Evolutionary conservation across 2,329 filamentous ascomycete species (phyloP), one percentile per base, ranked within the genome.

Genomic region (Hymenoscyphus scutula): DNA sequence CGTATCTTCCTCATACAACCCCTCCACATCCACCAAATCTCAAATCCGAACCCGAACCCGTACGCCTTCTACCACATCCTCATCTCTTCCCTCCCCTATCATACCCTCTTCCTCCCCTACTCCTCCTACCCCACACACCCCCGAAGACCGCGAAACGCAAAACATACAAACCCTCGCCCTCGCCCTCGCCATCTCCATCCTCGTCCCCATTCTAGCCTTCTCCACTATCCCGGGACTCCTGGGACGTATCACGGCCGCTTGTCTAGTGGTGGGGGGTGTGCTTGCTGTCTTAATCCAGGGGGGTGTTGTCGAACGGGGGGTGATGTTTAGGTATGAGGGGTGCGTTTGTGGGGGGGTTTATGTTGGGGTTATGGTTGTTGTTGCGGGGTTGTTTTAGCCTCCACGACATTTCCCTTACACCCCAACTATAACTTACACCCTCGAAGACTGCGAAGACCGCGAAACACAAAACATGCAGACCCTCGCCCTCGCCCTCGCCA

Each of bases 201-300:
- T 88, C 5, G 74, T 85, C 0, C 86, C 87, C 0, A 77, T 88
- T 1, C 69, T 88, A 8, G 80, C 83, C 0, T 89, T 89, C 69
- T 73, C 79, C 5, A 77, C 86, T 25, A 82, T 89, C 23, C 78
- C 81, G 0, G 80, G 81, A 5, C 85, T 87, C 64, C 71, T 81
- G 0, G 83, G 81, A 1, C 79, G 85, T n/a, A 78, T 88, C 66
- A 80, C 81, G 0, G 80, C 89, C 2, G 81, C 86, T 1, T 68
- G 81, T 3, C 75, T 88, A 0, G 80, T 85, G 0, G 81, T 79
- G 0, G 74, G 79, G 0, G 78, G 81, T 1, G 77, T 82, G 7
- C 71, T 72, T 5, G 59, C 60, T 1, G 65, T 60, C 5, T 56
- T 71, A 2, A 62, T 71, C 2, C 70, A 71, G 45, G 65, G 63